Evolutionary conservation across 352 stramenopile genomes (phyloP).

Genomic region (Nothophytophthora sp.): DNA sequence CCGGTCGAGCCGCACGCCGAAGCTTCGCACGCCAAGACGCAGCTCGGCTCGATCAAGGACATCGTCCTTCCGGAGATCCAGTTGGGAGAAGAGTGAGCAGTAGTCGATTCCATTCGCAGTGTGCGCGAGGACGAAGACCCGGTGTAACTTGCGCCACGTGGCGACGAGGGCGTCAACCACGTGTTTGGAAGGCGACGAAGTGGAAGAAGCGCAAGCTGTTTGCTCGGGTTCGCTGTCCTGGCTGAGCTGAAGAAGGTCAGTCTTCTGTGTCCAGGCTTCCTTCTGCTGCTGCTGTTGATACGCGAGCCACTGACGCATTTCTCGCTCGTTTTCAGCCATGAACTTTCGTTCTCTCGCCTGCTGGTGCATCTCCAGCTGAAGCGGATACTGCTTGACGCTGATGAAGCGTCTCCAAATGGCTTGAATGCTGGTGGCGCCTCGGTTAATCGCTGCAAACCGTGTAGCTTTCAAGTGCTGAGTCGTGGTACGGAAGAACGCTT

Average conservation of each 20-base stretch:
- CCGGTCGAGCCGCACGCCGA: constrained; percentile 59
- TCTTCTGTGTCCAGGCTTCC: neutral
- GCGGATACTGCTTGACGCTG: constrained; percentile 21
- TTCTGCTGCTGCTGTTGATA: constrained; percentile 4
- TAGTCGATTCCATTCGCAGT: constrained; percentile 21
- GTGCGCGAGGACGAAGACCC: constrained; percentile 43
- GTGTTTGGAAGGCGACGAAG: constrained; percentile 20
- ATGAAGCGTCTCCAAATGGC: constrained; percentile 27
- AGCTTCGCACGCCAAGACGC: constrained; percentile 42
- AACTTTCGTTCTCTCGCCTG: constrained; percentile 14
- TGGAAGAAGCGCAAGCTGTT: constrained; percentile 1
- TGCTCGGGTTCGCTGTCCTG: constrained; percentile 2
- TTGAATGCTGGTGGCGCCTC: constrained; percentile 34
- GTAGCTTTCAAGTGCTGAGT: constrained; percentile 1
- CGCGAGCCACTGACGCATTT: constrained; percentile 18
- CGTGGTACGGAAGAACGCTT: constrained; percentile 23
- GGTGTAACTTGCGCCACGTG: constrained; percentile 51
- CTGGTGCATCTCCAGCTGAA: constrained; percentile 11
- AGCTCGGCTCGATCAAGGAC: constrained; percentile 69
- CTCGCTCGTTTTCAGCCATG: constrained; percentile 42
- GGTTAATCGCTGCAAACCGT: neutral
- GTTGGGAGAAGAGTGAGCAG: constrained; percentile 36
- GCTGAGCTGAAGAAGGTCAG: constrained; percentile 6
- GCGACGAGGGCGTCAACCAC: constrained; percentile 42
- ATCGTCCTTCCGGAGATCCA: constrained; percentile 52